Base-by-base conservation (phyloP, 1,284 basidiomycete species). In the Fomitopsis pinicola region DNA sequence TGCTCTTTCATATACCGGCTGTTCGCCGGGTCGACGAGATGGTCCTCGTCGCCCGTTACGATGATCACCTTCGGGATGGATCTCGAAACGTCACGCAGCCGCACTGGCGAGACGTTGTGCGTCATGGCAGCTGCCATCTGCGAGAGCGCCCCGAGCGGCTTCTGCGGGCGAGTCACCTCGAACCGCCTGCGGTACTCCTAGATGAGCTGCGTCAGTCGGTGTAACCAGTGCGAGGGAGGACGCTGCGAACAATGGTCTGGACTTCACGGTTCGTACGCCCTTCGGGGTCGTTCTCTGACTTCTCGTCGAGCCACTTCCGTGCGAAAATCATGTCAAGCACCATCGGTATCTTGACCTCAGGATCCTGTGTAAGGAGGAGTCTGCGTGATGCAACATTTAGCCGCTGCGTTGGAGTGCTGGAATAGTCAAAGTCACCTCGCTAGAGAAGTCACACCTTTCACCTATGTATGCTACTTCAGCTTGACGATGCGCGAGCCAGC, bases 121-220 rank as follows among this genome's bases (percentile, higher is more conserved):
- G 87, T 89, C 3, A 91, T 63, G 0, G 74, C 89, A 0, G 94
- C 91, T 5, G 76, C 78, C 82, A 92, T 87, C 71, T 95, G 93
- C 2, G 88, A 91, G 2, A 95, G 63, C 19, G 84, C 77, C 0
- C 92, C 93, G 14, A 83, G 67, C 42, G 87, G 71, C 0, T 77
- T 77, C 65, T 93, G 92, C 0, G 83, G 81, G 12, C 80, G 82
- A 0, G 85, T 86, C 3, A 86, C 76, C 1, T 74, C 67, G 48
- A 86, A 77, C 19, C 89, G 87, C 50, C 75, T 77, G 38, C 78
- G 71, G 66, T 83, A 87, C 30, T 73, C 74, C 79, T 89, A 67
- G 52, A 33, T 19, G 5, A 44, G 46, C 28, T 15, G 28, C 15
- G 6, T 33, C 8, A 19, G 14, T 38, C 44, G 7, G 45, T 52